Evolutionary conservation across 805 yeast genomes (phyloP).

Genomic region (Tetrapisispora pingtungensis): DNA sequence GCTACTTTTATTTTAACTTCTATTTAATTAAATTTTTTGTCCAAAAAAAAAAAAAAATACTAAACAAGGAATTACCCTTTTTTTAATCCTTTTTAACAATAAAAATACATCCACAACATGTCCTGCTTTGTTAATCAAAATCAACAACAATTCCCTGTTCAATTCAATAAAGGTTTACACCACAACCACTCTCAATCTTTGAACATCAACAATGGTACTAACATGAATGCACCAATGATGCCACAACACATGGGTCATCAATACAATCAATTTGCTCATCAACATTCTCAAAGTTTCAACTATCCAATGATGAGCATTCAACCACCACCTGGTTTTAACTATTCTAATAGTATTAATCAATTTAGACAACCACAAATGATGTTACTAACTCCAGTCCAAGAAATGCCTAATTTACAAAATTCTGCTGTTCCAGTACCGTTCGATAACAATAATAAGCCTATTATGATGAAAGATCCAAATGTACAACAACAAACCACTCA

Average conservation of each 20-base stretch:
- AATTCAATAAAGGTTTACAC: background rate
- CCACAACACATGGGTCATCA: background rate
- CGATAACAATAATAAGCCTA: conserved; percentile 4
- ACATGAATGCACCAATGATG: background rate
- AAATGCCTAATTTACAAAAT: background rate
- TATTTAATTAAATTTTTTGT: background rate
- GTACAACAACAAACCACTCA: conserved; percentile 9
- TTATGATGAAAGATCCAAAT: conserved; percentile 3
- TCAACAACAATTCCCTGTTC: background rate
- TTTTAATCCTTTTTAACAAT: no score
- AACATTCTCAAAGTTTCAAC: conserved; percentile 4
- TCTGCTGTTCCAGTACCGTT: conserved; percentile 1
- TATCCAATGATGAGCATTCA: conserved; percentile 3
- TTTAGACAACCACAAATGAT: conserved; percentile 2
- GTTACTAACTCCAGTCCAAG: conserved; percentile 1
- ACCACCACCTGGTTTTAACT: conserved; percentile 19
- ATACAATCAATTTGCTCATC: conserved; percentile 2
- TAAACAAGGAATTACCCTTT: no score
- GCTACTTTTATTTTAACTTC: background rate
- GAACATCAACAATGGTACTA: background rate
- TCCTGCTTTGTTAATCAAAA: background rate
- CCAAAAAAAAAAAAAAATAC: background rate
- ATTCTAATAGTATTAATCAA: conserved; percentile 2
- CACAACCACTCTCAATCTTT: conserved; percentile 7
- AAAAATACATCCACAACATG: background rate